These are phyloP conservation scores for Neofusicoccum sp. DNA, from an alignment of 2,329 filamentous ascomycete species.

Conservation along the genomic window DNA sequence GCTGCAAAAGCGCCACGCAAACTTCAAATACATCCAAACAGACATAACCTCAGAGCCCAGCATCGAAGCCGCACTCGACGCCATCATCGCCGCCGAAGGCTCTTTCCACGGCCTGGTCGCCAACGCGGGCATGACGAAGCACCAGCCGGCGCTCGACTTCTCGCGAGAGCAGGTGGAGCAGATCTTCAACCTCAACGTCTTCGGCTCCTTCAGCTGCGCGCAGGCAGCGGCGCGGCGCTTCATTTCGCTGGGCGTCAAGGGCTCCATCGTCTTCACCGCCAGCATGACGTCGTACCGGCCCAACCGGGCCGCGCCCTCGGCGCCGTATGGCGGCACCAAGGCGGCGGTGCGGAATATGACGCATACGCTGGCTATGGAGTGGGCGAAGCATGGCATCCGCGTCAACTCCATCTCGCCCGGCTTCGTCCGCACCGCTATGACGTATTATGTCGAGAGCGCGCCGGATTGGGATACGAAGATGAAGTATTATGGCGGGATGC, in stretches of 20 bases:
- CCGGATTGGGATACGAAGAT: slow-evolving; percentile 54
- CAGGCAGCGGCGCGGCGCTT: slow-evolving; percentile 47
- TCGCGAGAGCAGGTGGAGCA: slow-evolving; percentile 39
- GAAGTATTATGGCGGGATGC: slow-evolving; percentile 56
- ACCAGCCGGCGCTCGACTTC: slow-evolving; percentile 48
- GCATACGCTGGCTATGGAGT: slow-evolving; percentile 39
- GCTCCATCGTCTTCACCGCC: slow-evolving; percentile 46
- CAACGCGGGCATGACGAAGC: slow-evolving; percentile 47
- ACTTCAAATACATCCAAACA: slow-evolving; percentile 47
- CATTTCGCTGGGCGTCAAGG: slow-evolving; percentile 41
- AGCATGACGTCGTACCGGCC: slow-evolving; percentile 51
- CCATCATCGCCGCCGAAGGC: slow-evolving; percentile 39
- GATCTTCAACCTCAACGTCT: slow-evolving; percentile 49
- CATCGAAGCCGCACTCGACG: slow-evolving; percentile 42
- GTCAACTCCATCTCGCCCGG: slow-evolving; percentile 34
- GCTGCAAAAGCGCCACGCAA: slow-evolving; percentile 42
- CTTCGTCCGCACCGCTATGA: slow-evolving; percentile 43
- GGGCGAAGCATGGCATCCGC: slow-evolving; percentile 33
- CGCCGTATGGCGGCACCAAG: slow-evolving; percentile 46
- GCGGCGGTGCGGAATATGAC: slow-evolving; percentile 44
- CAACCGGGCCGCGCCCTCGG: slow-evolving; percentile 52
- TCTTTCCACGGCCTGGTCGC: slow-evolving; percentile 44
- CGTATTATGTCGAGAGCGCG: slow-evolving; percentile 50
- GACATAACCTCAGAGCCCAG: slow-evolving; percentile 47
- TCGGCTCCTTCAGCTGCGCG: slow-evolving; percentile 47